These are phyloP conservation scores for Phyllachora maydis DNA, from an alignment of 2,329 filamentous ascomycete genomes.

Conservation along the genomic window DNA sequence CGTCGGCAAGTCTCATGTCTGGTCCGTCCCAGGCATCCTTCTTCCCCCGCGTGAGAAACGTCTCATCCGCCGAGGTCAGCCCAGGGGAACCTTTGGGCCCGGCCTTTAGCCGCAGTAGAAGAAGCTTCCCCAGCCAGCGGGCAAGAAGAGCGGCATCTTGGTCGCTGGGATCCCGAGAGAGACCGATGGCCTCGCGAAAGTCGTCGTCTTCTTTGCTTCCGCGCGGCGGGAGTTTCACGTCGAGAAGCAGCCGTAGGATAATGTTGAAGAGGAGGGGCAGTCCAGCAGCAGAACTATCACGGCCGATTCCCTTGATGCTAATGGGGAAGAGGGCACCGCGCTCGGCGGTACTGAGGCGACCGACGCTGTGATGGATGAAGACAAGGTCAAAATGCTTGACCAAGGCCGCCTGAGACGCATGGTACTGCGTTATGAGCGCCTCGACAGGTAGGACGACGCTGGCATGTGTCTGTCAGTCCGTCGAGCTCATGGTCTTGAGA, in stretches of 20 bases:
- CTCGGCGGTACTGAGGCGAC: slow-evolving; percentile 30
- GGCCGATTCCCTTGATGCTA: slow-evolving; percentile 44
- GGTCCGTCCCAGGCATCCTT: slow-evolving; percentile 50
- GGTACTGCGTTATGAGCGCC: slow-evolving; percentile 78
- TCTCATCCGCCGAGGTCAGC: slow-evolving; percentile 41
- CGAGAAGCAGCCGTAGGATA: slow-evolving; percentile 53
- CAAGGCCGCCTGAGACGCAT: slow-evolving; percentile 49
- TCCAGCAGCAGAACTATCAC: slow-evolving; percentile 24
- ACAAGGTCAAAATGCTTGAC: slow-evolving; percentile 76
- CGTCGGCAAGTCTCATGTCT: slow-evolving; percentile 42
- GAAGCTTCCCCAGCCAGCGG: slow-evolving; percentile 53
- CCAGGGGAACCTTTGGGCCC: slow-evolving; percentile 20
- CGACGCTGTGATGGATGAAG: slow-evolving; percentile 67
- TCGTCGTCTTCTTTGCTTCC: slow-evolving; percentile 59
- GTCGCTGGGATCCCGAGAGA: slow-evolving; percentile 40
- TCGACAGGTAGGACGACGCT: slow-evolving; percentile 64
- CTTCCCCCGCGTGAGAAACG: slow-evolving; percentile 48
- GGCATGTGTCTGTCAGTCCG: slow-evolving; percentile 2
- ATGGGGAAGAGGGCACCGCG: slow-evolving; percentile 54
- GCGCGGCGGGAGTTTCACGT: slow-evolving; percentile 50
- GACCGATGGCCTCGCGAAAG: slow-evolving; percentile 43
- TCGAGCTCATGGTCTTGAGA: too few relatives aligned
- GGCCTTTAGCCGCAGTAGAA: slow-evolving; percentile 27
- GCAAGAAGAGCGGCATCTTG: slow-evolving; percentile 58
- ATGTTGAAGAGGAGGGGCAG: slow-evolving; percentile 57